These are phyloP conservation scores for Leishmania aethiopica DNA, from an alignment of 208 protist genomes.

Conservation along the genomic window DNA sequence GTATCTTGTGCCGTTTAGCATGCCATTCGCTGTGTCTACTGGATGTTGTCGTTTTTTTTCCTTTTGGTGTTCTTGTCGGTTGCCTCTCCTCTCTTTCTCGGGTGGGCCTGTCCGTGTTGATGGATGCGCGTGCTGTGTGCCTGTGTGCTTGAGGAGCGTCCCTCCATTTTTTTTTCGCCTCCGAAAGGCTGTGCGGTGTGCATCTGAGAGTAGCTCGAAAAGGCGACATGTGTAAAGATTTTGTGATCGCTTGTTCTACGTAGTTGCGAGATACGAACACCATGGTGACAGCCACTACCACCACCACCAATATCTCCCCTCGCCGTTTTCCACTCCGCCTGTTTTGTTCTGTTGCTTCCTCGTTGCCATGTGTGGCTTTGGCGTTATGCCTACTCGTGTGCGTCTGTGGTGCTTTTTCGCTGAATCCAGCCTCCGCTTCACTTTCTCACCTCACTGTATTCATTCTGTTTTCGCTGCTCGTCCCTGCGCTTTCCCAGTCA, in stretches of 20 bases:
- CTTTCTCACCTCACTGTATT: neutral
- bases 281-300: neutral
- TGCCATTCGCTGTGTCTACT: neutral
- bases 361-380: neutral
- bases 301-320: neutral
- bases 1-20: neutral
- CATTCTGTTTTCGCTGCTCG: neutral
- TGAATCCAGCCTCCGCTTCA: neutral
- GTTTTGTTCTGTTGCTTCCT: neutral
- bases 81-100: neutral
- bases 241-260: neutral
- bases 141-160: neutral
- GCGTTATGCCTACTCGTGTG: neutral
- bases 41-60: neutral
- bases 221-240: neutral
- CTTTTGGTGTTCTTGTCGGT: neutral
- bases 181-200: neutral
- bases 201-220: neutral
- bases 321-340: neutral
- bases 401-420: neutral
- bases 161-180: neutral
- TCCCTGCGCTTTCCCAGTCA: neutral
- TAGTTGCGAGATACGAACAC: neutral
- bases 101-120: neutral
- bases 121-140: neutral